These are phyloP conservation scores for Pouteria campechiana DNA, from an alignment of 179 eudicot genomes.

Conservation along the genomic window DNA sequence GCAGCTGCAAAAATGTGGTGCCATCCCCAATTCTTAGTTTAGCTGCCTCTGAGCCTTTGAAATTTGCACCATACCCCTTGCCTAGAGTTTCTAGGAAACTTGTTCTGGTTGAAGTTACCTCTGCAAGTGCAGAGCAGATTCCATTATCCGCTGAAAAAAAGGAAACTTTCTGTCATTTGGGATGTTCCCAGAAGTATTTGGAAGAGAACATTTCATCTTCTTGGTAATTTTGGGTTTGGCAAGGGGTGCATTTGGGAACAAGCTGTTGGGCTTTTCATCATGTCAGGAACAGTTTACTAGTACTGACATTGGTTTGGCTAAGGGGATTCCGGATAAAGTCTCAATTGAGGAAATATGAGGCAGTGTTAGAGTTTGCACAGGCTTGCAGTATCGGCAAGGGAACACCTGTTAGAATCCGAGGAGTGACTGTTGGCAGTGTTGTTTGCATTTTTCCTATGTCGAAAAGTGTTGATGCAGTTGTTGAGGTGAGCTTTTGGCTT, in stretches of 20 bases:
- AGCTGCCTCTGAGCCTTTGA: no score
- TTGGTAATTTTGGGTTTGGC: constrained; percentile 79
- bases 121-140: no score
- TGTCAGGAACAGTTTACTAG: constrained; percentile 66
- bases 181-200: constrained; percentile 59
- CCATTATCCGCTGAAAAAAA: no score
- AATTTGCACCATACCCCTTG: no score
- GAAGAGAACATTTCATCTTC: constrained; percentile 56
- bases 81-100: no score
- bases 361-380: constrained; percentile 70
- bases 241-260: constrained; percentile 91
- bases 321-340: constrained; percentile 71
- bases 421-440: constrained; percentile 83
- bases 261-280: constrained; percentile 78
- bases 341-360: constrained; percentile 55
- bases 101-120: no score
- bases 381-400: constrained; percentile 79
- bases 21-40: no score
- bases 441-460: constrained; percentile 64
- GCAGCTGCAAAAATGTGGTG: no score
- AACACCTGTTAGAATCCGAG: constrained; percentile 82
- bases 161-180: constrained; percentile 30
- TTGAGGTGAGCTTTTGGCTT: constrained; percentile 40
- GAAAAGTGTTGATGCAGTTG: constrained; percentile 67
- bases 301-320: constrained; percentile 71